These are phyloP conservation scores for Suhomyces faveliae DNA, from an alignment of 805 yeast species.

Conservation along the genomic window DNA sequence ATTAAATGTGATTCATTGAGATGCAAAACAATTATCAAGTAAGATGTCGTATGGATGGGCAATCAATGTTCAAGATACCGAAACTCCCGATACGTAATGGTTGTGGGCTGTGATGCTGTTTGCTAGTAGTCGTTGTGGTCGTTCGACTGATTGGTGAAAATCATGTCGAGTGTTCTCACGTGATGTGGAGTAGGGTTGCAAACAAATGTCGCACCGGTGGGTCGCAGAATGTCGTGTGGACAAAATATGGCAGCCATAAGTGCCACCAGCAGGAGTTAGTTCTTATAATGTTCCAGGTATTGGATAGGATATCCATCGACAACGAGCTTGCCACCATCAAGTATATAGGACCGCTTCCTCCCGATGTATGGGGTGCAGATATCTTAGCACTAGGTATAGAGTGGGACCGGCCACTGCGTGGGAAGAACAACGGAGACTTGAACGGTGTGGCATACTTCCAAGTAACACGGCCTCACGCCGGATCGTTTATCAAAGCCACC, in stretches of 20 bases:
- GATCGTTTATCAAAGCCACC: constrained; percentile 59
- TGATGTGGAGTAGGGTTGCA: not conserved
- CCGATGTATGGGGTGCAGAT: constrained; percentile 51
- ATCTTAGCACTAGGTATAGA: constrained; percentile 70
- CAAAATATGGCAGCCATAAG: no score
- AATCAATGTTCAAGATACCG: no score
- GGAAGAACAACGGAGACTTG: constrained; percentile 67
- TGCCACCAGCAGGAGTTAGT: no score
- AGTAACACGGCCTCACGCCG: constrained; percentile 41
- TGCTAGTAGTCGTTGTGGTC: no score
- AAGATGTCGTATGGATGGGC: no score
- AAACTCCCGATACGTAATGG: no score
- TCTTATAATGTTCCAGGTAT: not conserved
- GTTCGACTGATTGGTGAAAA: no score
- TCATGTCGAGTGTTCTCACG: not conserved
- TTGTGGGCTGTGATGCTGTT: no score
- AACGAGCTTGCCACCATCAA: constrained; percentile 58
- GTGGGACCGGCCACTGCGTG: constrained; percentile 74
- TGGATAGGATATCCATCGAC: constrained; percentile 5
- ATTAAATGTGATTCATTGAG: no score
- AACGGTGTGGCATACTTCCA: constrained; percentile 57
- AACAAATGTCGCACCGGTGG: not conserved
- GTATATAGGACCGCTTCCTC: constrained; percentile 29
- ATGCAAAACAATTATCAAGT: no score
- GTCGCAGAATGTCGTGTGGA: not conserved